Conservation (phyloP, 2,329 filamentous ascomycete species). For the Fusarium torreyae region DNA sequence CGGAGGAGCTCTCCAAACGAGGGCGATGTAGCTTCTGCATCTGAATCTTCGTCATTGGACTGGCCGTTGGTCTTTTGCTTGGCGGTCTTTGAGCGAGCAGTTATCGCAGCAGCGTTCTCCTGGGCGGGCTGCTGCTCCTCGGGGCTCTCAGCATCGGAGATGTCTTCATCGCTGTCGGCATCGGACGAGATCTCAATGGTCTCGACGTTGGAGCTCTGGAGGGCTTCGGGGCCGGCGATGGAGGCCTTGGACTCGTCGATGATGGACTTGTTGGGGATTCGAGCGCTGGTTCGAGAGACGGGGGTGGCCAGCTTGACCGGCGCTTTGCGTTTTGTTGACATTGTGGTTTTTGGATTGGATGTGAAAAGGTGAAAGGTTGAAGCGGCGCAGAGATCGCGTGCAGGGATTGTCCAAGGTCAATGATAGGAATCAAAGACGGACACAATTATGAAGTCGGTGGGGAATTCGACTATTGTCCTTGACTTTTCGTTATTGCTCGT, state of each 20-base stretch:
- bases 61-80: slow-evolving; percentile 49
- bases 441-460: not conserved
- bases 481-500: slow-evolving; percentile 3
- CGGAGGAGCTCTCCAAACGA: slow-evolving; percentile 91
- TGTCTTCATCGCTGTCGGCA: slow-evolving; percentile 63
- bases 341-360: slow-evolving; percentile 50
- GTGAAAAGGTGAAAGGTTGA: slow-evolving; percentile 20
- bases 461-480: not conserved
- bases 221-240: slow-evolving; percentile 62
- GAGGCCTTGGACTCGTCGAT: slow-evolving; percentile 73
- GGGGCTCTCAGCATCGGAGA: slow-evolving; percentile 62
- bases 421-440: slow-evolving; percentile 14
- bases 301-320: slow-evolving; percentile 71
- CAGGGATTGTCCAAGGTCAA: slow-evolving; percentile 21
- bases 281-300: slow-evolving; percentile 67
- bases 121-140: slow-evolving; percentile 41
- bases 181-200: slow-evolving; percentile 73
- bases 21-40: slow-evolving; percentile 69
- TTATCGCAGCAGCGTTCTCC: slow-evolving; percentile 14
- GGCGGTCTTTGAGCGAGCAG: slow-evolving; percentile 38
- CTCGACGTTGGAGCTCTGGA: slow-evolving; percentile 58
- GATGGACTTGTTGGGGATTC: slow-evolving; percentile 63
- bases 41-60: slow-evolving; percentile 55
- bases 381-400: slow-evolving; percentile 36
- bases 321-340: slow-evolving; percentile 75